Conservation (phyloP, 2,329 filamentous ascomycete genomes). For the Hansfordia pulvinata region DNA sequence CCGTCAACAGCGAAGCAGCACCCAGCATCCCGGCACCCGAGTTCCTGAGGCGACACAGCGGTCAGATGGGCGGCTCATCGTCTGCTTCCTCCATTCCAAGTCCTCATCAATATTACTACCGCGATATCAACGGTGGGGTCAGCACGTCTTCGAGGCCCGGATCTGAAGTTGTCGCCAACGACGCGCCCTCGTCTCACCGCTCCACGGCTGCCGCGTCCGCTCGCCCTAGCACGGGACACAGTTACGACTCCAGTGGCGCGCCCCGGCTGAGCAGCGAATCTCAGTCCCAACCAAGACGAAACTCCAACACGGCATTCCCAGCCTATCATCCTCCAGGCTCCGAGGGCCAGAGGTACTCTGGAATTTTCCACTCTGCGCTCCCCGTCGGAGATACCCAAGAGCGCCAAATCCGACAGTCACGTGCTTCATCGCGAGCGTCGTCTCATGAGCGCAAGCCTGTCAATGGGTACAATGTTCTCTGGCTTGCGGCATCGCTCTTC, state of each 20-base stretch:
- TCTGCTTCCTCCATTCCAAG: conserved; percentile 29
- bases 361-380: conserved; percentile 76
- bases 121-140: conserved; percentile 37
- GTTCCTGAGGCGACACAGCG: conserved; percentile 51
- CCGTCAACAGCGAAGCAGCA: conserved; percentile 47
- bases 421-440: conserved; percentile 45
- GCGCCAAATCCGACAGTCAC: conserved; percentile 36
- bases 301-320: conserved; percentile 36
- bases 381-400: conserved; percentile 59
- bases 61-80: conserved; percentile 50
- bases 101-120: conserved; percentile 42
- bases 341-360: conserved; percentile 49
- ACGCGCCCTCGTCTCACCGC: conserved; percentile 33
- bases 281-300: conserved; percentile 27
- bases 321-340: no score
- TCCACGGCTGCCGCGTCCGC: conserved; percentile 29
- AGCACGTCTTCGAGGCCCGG: conserved; percentile 39
- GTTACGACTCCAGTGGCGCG: conserved; percentile 38
- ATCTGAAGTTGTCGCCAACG: no score
- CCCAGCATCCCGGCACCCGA: conserved; percentile 53
- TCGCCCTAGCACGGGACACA: conserved; percentile 46
- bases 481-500: conserved; percentile 85
- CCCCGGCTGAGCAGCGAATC: conserved; percentile 39
- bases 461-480: conserved; percentile 61
- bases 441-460: conserved; percentile 41